Percentiles rank a stretch among this genome's conserved stretches.
Conservation (phyloP, 2,329 filamentous ascomycete species). For the Stemphylium beticola region DNA sequence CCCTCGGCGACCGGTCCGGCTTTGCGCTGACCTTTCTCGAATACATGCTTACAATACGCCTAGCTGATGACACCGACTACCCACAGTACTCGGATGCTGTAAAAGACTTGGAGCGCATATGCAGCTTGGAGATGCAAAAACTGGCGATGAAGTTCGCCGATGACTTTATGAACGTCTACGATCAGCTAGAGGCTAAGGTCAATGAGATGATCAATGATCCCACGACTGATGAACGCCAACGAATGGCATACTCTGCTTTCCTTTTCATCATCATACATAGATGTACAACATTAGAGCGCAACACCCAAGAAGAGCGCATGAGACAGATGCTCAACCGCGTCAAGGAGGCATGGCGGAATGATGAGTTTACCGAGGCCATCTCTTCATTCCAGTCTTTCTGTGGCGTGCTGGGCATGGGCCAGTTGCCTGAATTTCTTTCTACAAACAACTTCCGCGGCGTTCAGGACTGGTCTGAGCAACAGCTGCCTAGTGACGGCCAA, state of each 20-base stretch:
- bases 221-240: slow-evolving; percentile 78
- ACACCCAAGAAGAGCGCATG: slow-evolving; percentile 74
- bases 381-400: slow-evolving; percentile 81
- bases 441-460: slow-evolving; percentile 75
- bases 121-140: slow-evolving; percentile 85
- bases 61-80: slow-evolving; percentile 73
- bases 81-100: slow-evolving; percentile 84
- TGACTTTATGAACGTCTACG: slow-evolving; percentile 85
- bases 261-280: slow-evolving; percentile 95
- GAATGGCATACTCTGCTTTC: slow-evolving; percentile 86
- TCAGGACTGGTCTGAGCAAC: slow-evolving; percentile 79
- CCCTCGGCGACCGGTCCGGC: slow-evolving; percentile 74
- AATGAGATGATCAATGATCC: slow-evolving; percentile 78
- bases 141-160: slow-evolving; percentile 91
- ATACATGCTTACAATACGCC: slow-evolving; percentile 84
- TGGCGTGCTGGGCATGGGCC: slow-evolving; percentile 76
- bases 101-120: slow-evolving; percentile 83
- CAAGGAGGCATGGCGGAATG: slow-evolving; percentile 77
- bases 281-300: slow-evolving; percentile 73
- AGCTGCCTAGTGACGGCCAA: slow-evolving; percentile 79
- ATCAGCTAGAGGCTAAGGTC: slow-evolving; percentile 82
- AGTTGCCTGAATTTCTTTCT: slow-evolving; percentile 79
- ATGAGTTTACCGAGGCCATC: slow-evolving; percentile 71
- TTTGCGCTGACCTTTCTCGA: slow-evolving; percentile 92
- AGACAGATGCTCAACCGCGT: slow-evolving; percentile 82